Conservation (phyloP, 2,329 filamentous ascomycete species). For the Thielaviopsis punctulata region DNA sequence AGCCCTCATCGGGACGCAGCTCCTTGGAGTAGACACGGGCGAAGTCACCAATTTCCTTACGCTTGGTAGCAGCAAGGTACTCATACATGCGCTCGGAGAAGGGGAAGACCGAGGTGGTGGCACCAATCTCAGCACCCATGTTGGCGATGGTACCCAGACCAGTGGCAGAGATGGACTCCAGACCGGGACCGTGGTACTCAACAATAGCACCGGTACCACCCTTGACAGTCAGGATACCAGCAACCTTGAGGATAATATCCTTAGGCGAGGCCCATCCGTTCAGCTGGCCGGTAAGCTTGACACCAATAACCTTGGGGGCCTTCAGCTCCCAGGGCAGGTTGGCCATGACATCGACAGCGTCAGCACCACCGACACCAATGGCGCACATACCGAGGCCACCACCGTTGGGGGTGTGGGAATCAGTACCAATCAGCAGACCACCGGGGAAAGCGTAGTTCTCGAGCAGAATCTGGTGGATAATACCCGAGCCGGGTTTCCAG, state of each 20-base stretch:
- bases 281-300: conserved; percentile 79
- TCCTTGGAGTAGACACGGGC: conserved; percentile 69
- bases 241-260: conserved; percentile 95
- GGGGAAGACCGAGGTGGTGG: conserved; percentile 88
- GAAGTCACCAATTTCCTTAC: conserved; percentile 78
- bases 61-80: conserved; percentile 84
- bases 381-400: conserved; percentile 90
- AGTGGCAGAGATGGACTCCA: conserved; percentile 49
- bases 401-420: conserved; percentile 93
- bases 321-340: conserved; percentile 96
- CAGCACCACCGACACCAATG: conserved; percentile 94
- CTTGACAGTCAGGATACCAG: conserved; percentile 93
- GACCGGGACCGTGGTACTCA: conserved; percentile 57
- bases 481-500: conserved; percentile 97
- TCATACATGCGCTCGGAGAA: conserved; percentile 98
- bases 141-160: conserved; percentile 73
- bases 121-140: conserved; percentile 60
- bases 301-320: conserved; percentile 91
- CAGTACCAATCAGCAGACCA: conserved; percentile 92
- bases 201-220: conserved; percentile 87
- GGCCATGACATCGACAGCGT: conserved; percentile 97
- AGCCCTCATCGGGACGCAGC: conserved; percentile 72
- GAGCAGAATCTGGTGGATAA: conserved; percentile 96
- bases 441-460: conserved; percentile 99
- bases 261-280: conserved; percentile 89